A percentile compares a stretch with the other conserved stretches of the same genome.
Conservation (phyloP, 2,329 filamentous ascomycete species). For the Hypoxylon sp. region DNA sequence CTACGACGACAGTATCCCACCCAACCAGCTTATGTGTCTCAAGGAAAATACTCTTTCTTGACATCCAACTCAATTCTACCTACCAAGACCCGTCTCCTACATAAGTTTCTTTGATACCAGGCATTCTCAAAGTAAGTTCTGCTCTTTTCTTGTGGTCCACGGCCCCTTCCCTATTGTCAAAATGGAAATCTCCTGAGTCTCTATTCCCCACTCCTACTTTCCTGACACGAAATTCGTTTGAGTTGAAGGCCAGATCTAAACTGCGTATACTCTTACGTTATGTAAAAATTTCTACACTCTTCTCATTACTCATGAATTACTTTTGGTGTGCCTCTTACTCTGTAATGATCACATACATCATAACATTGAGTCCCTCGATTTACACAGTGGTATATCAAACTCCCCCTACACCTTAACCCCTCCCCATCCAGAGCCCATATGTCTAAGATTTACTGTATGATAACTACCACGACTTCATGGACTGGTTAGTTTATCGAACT, state of each 20-base stretch:
- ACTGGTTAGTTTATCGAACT: neutral
- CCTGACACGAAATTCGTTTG: neutral
- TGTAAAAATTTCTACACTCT: neutral
- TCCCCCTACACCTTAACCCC: neutral
- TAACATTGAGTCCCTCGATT: neutral
- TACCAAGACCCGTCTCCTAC: neutral
- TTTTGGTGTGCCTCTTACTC: neutral
- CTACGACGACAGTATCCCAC: slow-evolving; percentile 14
- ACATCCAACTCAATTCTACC: neutral
- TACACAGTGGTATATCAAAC: neutral
- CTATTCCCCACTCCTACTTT: neutral
- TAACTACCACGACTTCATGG: neutral
- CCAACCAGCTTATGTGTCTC: slow-evolving; percentile 7
- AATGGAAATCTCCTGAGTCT: neutral
- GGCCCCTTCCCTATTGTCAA: neutral
- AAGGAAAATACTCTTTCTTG: slow-evolving; percentile 7
- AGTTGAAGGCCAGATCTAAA: neutral
- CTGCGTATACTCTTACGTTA: neutral
- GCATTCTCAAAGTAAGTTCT: slow-evolving; percentile 24
- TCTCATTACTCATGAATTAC: neutral
- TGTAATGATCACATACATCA: neutral
- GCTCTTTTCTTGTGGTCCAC: neutral
- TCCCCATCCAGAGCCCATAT: neutral
- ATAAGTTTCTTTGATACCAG: slow-evolving; percentile 7
- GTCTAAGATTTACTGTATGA: neutral